Evolutionary conservation across 257 asterid genomes (phyloP).

Genomic region (Eustoma russellianum): DNA sequence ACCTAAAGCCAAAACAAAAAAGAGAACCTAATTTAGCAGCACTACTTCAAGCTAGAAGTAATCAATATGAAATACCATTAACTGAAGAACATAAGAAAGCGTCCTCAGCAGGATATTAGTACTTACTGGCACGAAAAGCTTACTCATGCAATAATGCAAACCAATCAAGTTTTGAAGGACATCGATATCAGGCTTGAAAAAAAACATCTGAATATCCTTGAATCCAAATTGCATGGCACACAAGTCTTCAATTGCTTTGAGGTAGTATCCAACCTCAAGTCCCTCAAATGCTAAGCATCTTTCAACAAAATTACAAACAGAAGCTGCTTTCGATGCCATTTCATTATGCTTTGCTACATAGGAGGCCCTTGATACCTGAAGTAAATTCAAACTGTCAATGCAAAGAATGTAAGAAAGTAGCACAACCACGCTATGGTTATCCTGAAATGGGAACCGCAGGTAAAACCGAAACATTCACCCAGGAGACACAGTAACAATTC

Average conservation of each 20-base stretch:
- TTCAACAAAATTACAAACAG: constrained; percentile 31
- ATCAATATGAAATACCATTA: too few species aligned
- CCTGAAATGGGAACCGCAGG: neutral
- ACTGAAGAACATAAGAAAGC: too few species aligned
- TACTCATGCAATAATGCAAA: constrained; percentile 65
- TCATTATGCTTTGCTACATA: constrained; percentile 56
- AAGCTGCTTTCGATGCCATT: constrained; percentile 47
- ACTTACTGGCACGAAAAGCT: constrained; percentile 55
- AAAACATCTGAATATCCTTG: constrained; percentile 51
- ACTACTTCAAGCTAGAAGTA: too few species aligned
- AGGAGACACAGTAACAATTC: neutral
- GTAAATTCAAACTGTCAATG: neutral
- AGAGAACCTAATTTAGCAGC: too few species aligned
- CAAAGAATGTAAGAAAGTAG: neutral
- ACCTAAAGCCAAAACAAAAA: too few species aligned
- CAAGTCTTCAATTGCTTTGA: constrained; percentile 50
- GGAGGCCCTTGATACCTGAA: constrained; percentile 62
- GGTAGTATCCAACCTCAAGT: constrained; percentile 61
- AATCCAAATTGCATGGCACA: constrained; percentile 50
- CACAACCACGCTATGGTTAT: neutral
- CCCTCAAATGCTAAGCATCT: constrained; percentile 52
- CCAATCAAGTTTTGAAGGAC: constrained; percentile 73
- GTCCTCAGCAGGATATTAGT: neutral
- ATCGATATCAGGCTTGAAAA: constrained; percentile 48
- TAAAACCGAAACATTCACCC: neutral